Conservation (phyloP, 2,329 filamentous ascomycete genomes). For the Claviceps sp. region DNA sequence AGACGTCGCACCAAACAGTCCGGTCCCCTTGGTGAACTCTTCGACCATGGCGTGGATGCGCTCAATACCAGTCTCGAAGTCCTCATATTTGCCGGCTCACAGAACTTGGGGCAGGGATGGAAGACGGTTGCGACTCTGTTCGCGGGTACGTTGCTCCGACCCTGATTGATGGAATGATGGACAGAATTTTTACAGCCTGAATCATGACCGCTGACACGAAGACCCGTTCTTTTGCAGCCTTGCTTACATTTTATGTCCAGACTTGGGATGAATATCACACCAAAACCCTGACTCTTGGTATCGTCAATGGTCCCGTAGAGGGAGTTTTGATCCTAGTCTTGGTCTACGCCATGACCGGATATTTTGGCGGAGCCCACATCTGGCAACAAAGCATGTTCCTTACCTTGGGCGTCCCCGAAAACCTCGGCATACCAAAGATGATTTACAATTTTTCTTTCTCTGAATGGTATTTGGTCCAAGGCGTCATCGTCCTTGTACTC, state of each 20-base stretch:
- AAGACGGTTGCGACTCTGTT: constrained; percentile 73
- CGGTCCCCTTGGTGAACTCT: constrained; percentile 87
- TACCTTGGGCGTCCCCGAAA: constrained; percentile 54
- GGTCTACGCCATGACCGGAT: constrained; percentile 74
- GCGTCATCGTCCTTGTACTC: constrained; percentile 64
- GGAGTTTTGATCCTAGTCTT: constrained; percentile 73
- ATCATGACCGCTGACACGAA: background rate
- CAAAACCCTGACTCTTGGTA: constrained; percentile 80
- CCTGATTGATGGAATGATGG: background rate
- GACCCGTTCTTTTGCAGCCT: constrained; percentile 36
- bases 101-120: constrained; percentile 91
- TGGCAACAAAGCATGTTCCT: constrained; percentile 77
- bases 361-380: constrained; percentile 77
- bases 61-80: constrained; percentile 92
- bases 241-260: constrained; percentile 95
- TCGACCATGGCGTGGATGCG: constrained; percentile 95
- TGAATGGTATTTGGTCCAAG: constrained; percentile 87
- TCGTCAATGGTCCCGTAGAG: constrained; percentile 91
- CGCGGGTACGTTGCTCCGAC: constrained; percentile 40
- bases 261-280: constrained; percentile 99
- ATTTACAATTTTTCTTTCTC: constrained; percentile 77
- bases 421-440: constrained; percentile 49
- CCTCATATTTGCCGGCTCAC: constrained; percentile 77
- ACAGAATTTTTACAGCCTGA: background rate
- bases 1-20: constrained; percentile 82